Evolutionary conservation across 495 filamentous ascomycete species (phyloP), one percentile per base, ranked within the genome.

Genomic region (Xylaria sp.): DNA sequence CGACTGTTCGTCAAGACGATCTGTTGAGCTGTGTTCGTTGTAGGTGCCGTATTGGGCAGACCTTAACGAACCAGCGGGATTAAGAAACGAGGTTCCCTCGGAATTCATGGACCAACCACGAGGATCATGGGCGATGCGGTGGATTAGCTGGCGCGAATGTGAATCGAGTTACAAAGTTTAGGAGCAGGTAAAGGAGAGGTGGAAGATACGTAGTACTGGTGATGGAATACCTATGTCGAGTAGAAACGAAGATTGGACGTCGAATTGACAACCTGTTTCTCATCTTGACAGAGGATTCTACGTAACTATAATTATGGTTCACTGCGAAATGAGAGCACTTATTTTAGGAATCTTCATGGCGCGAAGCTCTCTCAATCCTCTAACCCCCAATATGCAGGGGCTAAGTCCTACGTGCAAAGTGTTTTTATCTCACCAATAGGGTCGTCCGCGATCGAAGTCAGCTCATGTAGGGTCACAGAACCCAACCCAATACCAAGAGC

Each of bases 31-130:
- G 15, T 62, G n/a, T 46, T 63, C 61, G 11, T 63, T 46, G 61
- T 63, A 63, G 37, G 61, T 63, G 46, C 61, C 21, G 40, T 63
- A 63, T 63, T 46, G 61, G 40, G n/a, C 31, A 43, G 61, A 63
- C 40, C 61, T 19, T 40, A 31, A 46, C 40, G 21, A 46, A 46
- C 21, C 61, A 31, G 40, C 37, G 40, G 61, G 46, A 11, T 63
- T 31, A 46, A 63, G 61, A 46, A 63, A 63, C 37, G 61, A 63
- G 21, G 40, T 46, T 29, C 24, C 55, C 37, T 63, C 61, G 61
- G 61, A 63, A 63, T 19, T 63, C 61, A 63, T 63, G n/a, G 40
- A 63, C 40, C 29, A 31, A 63, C 59, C 59, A 61, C 40, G 59
- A 43, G 19, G 21, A n/a, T 62, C 44, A 21, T 62, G 59, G 40